Percentiles rank a stretch among this genome's conserved stretches.
phyloP scores from a whole-genome alignment of 2,329 filamentous ascomycete genomes.

The Ophidiomyces ophidiicola region DNA sequence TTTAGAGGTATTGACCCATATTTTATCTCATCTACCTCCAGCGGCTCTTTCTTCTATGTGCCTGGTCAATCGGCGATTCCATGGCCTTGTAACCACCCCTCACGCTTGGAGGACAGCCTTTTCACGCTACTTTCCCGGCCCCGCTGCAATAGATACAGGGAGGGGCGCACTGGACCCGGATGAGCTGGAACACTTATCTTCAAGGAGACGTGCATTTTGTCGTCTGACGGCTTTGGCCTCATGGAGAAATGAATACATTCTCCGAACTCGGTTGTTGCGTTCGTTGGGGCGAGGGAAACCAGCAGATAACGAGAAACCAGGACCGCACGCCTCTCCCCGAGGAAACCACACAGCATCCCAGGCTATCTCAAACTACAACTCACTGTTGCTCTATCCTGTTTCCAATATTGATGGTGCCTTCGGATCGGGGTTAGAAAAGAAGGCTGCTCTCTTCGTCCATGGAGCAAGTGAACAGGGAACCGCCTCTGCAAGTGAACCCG shows the following conservation, averaged over 20 bases:
- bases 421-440: constrained; percentile 53
- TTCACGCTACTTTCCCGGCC: constrained; percentile 74
- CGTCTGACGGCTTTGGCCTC: constrained; percentile 73
- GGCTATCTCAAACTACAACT: constrained; percentile 74
- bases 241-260: constrained; percentile 90
- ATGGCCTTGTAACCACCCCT: constrained; percentile 73
- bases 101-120: constrained; percentile 93
- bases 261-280: constrained; percentile 70
- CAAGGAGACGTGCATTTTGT: constrained; percentile 67
- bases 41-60: constrained; percentile 71
- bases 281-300: constrained; percentile 76
- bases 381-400: constrained; percentile 65
- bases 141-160: constrained; percentile 43
- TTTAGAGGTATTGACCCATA: constrained; percentile 79
- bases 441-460: constrained; percentile 67
- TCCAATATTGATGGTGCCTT: constrained; percentile 73
- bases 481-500: constrained; percentile 69
- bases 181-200: constrained; percentile 46
- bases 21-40: constrained; percentile 79
- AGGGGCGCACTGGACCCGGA: constrained; percentile 36
- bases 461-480: constrained; percentile 66
- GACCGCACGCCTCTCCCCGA: constrained; percentile 42
- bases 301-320: constrained; percentile 38
- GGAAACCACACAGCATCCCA: constrained; percentile 48
- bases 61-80: constrained; percentile 77